These are phyloP conservation scores for Penicillium nordicum DNA, from an alignment of 2,329 filamentous ascomycete genomes.

Conservation along the genomic window DNA sequence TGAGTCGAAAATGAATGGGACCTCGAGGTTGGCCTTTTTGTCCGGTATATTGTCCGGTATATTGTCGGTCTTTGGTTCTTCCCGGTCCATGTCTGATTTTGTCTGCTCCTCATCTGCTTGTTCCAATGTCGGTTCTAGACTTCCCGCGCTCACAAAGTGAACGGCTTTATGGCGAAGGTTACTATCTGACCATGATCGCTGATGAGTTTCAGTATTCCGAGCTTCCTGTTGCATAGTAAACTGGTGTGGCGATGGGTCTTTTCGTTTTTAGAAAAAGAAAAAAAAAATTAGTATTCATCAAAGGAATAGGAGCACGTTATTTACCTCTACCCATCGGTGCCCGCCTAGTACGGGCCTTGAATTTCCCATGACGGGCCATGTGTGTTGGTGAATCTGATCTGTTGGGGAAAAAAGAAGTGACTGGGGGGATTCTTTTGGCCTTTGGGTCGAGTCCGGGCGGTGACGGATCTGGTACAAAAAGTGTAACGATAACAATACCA, in stretches of 20 bases:
- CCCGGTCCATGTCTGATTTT: neutral
- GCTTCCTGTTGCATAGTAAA: constrained; percentile 57
- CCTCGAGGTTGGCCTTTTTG: neutral
- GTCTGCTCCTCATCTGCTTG: neutral
- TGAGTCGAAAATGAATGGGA: constrained; percentile 38
- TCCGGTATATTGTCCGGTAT: constrained; percentile 10
- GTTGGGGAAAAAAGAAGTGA: neutral
- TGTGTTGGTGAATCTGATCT: neutral
- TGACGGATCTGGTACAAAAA: neutral
- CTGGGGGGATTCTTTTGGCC: neutral
- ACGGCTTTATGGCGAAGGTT: constrained; percentile 56
- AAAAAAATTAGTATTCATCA: neutral
- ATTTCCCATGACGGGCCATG: constrained; percentile 29
- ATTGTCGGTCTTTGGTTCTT: constrained; percentile 7
- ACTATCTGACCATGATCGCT: constrained; percentile 46
- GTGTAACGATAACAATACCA: too few relatives aligned
- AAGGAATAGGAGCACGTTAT: neutral
- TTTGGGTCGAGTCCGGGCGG: constrained; percentile 3
- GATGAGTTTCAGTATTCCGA: constrained; percentile 53
- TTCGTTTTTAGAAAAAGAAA: neutral
- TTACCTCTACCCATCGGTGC: constrained; percentile 1
- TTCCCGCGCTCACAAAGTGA: constrained; percentile 60
- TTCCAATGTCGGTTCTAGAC: constrained; percentile 31
- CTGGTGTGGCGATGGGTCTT: constrained; percentile 20
- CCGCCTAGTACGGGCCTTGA: constrained; percentile 21